These are phyloP conservation scores for Aspergillus glaucus DNA, from an alignment of 2,329 filamentous ascomycete genomes.

Conservation along the genomic window DNA sequence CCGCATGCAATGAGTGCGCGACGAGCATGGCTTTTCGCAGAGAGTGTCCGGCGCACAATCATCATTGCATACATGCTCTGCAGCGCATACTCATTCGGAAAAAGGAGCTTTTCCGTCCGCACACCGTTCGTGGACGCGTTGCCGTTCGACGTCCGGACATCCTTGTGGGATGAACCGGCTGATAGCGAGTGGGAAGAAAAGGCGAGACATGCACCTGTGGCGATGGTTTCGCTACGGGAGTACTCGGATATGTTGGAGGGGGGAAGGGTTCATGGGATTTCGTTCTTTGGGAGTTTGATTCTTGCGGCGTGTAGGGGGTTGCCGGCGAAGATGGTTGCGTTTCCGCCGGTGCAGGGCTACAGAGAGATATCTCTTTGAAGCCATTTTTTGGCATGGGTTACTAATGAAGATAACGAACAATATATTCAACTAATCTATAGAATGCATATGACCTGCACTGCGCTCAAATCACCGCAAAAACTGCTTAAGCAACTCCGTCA, in stretches of 20 bases:
- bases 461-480: constrained; percentile 10
- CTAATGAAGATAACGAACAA: too few relatives aligned
- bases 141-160: constrained; percentile 22
- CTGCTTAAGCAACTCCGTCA: constrained; percentile 15
- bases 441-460: background rate
- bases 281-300: constrained; percentile 16
- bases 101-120: constrained; percentile 19
- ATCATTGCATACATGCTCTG: constrained; percentile 25
- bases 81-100: constrained; percentile 24
- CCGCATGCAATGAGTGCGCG: constrained; percentile 16
- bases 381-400: too few relatives aligned
- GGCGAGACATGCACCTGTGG: background rate
- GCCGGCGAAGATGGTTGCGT: constrained; percentile 7
- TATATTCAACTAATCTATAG: constrained; percentile 3
- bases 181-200: constrained; percentile 9
- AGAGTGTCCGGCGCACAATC: constrained; percentile 27
- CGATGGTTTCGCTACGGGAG: constrained; percentile 22
- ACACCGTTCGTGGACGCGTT: constrained; percentile 24
- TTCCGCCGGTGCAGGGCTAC: constrained; percentile 5
- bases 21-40: constrained; percentile 26
- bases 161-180: constrained; percentile 17
- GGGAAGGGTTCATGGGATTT: constrained; percentile 13
- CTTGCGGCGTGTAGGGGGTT: constrained; percentile 21
- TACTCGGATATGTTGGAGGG: constrained; percentile 19
- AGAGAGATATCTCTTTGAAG: too few relatives aligned